Conservation (phyloP, 495 filamentous ascomycete genomes). For the Eremomyces bilateralis region DNA sequence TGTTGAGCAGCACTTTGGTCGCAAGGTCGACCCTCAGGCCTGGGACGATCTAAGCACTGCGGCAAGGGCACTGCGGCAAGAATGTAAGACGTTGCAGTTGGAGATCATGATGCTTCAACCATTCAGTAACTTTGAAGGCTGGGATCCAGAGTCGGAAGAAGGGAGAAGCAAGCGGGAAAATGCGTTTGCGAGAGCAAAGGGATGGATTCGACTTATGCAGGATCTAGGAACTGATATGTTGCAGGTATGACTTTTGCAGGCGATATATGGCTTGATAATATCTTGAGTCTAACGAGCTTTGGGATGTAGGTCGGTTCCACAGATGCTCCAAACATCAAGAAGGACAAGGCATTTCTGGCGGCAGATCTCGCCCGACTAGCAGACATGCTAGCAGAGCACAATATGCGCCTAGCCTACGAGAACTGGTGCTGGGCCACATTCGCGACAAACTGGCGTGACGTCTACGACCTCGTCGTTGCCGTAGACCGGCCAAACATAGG, state of each 20-base stretch:
- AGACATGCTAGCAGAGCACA: conserved; percentile 34
- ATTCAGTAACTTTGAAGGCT: conserved; percentile 65
- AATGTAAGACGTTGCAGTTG: conserved; percentile 31
- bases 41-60: conserved; percentile 31
- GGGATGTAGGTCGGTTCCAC: conserved; percentile 39
- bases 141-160: conserved; percentile 33
- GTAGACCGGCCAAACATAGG: conserved; percentile 46
- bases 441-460: conserved; percentile 43
- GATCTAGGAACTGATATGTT: conserved; percentile 47
- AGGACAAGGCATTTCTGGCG: conserved; percentile 27
- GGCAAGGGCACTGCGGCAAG: conserved; percentile 26
- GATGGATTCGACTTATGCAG: conserved; percentile 57
- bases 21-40: conserved; percentile 30
- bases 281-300: not conserved
- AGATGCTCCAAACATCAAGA: conserved; percentile 28
- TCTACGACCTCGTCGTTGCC: conserved; percentile 41
- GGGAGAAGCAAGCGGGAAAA: too few relatives aligned
- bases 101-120: conserved; percentile 57
- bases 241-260: conserved; percentile 29
- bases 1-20: conserved; percentile 26
- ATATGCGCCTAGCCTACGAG: conserved; percentile 49
- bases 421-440: conserved; percentile 72
- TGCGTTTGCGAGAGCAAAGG: conserved; percentile 39
- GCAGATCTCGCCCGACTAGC: conserved; percentile 40
- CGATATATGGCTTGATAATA: not conserved